phyloP scores from a whole-genome alignment of 1,284 basidiomycete species.

The Puccinia sorghi region DNA sequence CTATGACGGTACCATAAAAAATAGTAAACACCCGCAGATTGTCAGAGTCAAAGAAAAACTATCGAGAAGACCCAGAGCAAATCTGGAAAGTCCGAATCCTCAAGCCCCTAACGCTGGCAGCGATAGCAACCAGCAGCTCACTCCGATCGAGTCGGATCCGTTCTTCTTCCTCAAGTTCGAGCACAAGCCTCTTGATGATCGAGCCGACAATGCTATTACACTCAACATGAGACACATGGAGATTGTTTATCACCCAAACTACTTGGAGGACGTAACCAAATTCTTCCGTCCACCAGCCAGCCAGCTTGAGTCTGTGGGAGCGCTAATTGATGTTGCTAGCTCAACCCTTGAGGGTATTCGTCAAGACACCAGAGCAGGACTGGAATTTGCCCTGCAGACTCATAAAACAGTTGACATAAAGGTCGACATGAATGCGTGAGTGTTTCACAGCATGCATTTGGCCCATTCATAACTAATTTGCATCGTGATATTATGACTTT shows the following conservation, averaged over 20 bases:
- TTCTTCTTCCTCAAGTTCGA: slow-evolving; percentile 95
- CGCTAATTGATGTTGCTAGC: slow-evolving; percentile 74
- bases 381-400: slow-evolving; percentile 87
- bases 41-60: slow-evolving; percentile 78
- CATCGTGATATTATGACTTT: not conserved
- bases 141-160: slow-evolving; percentile 63
- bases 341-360: slow-evolving; percentile 91
- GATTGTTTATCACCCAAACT: slow-evolving; percentile 93
- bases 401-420: slow-evolving; percentile 96
- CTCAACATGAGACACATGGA: slow-evolving; percentile 95
- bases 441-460: not conserved
- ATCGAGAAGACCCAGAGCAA: slow-evolving; percentile 27
- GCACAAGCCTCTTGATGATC: slow-evolving; percentile 85
- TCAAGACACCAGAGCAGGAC: slow-evolving; percentile 89
- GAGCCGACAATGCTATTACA: slow-evolving; percentile 87
- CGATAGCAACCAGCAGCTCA: slow-evolving; percentile 53
- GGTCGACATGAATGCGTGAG: slow-evolving; percentile 84
- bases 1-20: slow-evolving; percentile 82
- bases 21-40: slow-evolving; percentile 85
- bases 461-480: not conserved
- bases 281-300: slow-evolving; percentile 95
- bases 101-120: slow-evolving; percentile 55
- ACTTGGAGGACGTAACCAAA: slow-evolving; percentile 84
- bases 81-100: not conserved
- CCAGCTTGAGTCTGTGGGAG: slow-evolving; percentile 87